phyloP scores from a whole-genome alignment of 768 basidiomycete genomes.

The Hygrocybe coccinea region DNA sequence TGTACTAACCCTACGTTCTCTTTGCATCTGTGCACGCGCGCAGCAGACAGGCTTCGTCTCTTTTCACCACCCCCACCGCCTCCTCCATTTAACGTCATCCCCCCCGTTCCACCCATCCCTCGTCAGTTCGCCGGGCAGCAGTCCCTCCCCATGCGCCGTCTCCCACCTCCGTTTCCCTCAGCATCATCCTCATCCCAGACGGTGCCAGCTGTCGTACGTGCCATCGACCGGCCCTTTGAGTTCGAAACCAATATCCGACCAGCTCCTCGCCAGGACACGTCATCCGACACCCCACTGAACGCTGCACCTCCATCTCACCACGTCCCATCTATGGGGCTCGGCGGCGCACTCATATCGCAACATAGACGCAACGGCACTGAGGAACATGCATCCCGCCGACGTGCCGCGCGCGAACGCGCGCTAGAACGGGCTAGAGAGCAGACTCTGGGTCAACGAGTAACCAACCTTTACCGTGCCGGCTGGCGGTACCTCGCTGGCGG shows the following conservation, averaged over 20 bases:
- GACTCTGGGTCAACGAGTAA: neutral
- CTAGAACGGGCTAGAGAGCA: neutral
- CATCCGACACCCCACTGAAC: constrained; percentile 21
- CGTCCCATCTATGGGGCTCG: constrained; percentile 57
- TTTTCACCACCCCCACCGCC: constrained; percentile 42
- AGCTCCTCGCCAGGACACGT: constrained; percentile 12
- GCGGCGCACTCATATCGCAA: constrained; percentile 53
- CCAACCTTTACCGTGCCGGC: neutral
- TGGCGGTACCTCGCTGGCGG: constrained; percentile 14
- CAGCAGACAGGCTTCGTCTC: constrained; percentile 2
- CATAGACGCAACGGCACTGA: neutral
- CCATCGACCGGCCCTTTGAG: constrained; percentile 47
- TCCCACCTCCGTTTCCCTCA: constrained; percentile 27
- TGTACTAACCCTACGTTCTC: neutral
- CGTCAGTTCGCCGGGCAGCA: constrained; percentile 29
- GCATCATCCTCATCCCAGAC: neutral
- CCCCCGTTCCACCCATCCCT: constrained; percentile 56
- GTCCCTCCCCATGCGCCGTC: constrained; percentile 37
- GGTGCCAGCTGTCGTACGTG: constrained; percentile 41
- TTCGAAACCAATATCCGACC: constrained; percentile 39
- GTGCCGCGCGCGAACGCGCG: neutral
- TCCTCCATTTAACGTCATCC: constrained; percentile 33
- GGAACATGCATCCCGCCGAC: neutral
- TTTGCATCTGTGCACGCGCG: neutral
- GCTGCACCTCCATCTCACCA: constrained; percentile 49